phyloP scores from a whole-genome alignment of 2,329 filamentous ascomycete species.

The Sporothrix humicola region DNA sequence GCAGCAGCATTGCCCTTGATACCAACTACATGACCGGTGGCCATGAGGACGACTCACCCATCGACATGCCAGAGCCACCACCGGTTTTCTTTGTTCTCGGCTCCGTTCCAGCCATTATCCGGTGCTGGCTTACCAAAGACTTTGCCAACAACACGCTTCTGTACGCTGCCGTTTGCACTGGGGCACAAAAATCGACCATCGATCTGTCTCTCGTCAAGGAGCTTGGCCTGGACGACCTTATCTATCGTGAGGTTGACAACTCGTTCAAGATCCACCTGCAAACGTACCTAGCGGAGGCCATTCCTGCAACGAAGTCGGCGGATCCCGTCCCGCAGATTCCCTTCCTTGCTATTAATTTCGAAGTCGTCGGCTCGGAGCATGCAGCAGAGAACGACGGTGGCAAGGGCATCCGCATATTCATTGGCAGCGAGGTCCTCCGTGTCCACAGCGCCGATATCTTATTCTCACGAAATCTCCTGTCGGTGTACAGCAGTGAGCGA shows the following conservation, averaged over 20 bases:
- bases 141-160: slow-evolving; percentile 89
- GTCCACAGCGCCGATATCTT: slow-evolving; percentile 88
- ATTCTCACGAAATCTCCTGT: slow-evolving; percentile 89
- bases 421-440: slow-evolving; percentile 87
- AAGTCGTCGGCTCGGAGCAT: slow-evolving; percentile 67
- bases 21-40: slow-evolving; percentile 68
- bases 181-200: slow-evolving; percentile 85
- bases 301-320: slow-evolving; percentile 72
- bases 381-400: slow-evolving; percentile 54
- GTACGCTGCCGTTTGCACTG: slow-evolving; percentile 91
- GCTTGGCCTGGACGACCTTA: slow-evolving; percentile 70
- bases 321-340: slow-evolving; percentile 82
- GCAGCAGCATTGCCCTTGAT: slow-evolving; percentile 87
- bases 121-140: slow-evolving; percentile 90
- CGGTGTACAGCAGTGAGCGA: slow-evolving; percentile 82
- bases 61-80: slow-evolving; percentile 75
- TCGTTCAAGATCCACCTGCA: slow-evolving; percentile 73
- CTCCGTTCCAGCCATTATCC: slow-evolving; percentile 89
- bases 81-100: slow-evolving; percentile 85
- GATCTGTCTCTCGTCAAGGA: slow-evolving; percentile 76
- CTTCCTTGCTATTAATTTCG: slow-evolving; percentile 78
- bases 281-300: slow-evolving; percentile 89
- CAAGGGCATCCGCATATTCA: slow-evolving; percentile 79
- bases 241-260: slow-evolving; percentile 70
- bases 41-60: slow-evolving; percentile 70